A percentile compares a stretch with the other conserved stretches of the same genome.
These are phyloP conservation scores for Neopestalotiopsis rosae DNA, from an alignment of 2,329 filamentous ascomycete species.

Conservation along the genomic window DNA sequence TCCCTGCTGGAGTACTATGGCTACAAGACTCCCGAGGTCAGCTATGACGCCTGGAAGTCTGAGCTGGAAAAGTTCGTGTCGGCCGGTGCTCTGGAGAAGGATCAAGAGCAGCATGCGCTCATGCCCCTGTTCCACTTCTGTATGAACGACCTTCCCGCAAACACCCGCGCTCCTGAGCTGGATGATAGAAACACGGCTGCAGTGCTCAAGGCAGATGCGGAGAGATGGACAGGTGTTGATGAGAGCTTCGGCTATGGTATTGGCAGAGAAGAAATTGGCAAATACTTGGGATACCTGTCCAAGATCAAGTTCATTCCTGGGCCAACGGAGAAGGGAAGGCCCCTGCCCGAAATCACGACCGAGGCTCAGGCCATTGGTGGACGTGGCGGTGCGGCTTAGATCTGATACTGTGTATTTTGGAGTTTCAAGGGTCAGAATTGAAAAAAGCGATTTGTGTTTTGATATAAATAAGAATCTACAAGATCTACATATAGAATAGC, in stretches of 20 bases:
- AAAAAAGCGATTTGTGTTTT: background rate
- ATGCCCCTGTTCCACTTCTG: slow-evolving; percentile 79
- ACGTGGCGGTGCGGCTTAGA: slow-evolving; percentile 30
- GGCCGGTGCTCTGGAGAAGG: slow-evolving; percentile 56
- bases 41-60: slow-evolving; percentile 72
- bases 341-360: slow-evolving; percentile 36
- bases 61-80: slow-evolving; percentile 73
- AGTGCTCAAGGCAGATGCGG: slow-evolving; percentile 67
- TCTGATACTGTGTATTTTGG: background rate
- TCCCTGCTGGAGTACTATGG: slow-evolving; percentile 73
- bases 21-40: slow-evolving; percentile 69
- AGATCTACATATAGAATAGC: background rate
- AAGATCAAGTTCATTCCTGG: slow-evolving; percentile 65
- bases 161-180: slow-evolving; percentile 74
- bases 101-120: slow-evolving; percentile 72
- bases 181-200: slow-evolving; percentile 72
- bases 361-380: slow-evolving; percentile 34
- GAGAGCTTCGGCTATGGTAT: slow-evolving; percentile 62
- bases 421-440: slow-evolving; percentile 6
- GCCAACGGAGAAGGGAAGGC: slow-evolving; percentile 42
- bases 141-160: slow-evolving; percentile 70
- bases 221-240: slow-evolving; percentile 63
- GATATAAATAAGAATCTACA: background rate
- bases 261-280: slow-evolving; percentile 63
- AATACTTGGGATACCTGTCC: slow-evolving; percentile 68